Evolutionary conservation across 176 grass and related monocot species (phyloP), one percentile per base, ranked within the genome.

Genomic region (Otatea glauca): DNA sequence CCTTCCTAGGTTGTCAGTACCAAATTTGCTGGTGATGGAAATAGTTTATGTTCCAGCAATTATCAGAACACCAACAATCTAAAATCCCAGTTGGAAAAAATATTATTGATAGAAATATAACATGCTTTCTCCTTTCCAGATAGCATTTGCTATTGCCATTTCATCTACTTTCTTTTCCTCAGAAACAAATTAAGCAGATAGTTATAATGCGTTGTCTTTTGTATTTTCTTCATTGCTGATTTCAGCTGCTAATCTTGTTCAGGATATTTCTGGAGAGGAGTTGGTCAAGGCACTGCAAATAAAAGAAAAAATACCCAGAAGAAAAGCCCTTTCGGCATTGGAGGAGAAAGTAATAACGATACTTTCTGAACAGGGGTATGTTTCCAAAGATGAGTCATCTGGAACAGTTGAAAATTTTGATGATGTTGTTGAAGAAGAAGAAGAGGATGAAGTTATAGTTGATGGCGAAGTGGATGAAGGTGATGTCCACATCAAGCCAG

Each of bases 381-480:
- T 98, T 80, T 82, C 74, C 17, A 94, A 95, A 86, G 93, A 95
- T 70, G 93, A 43, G 70, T 16, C 73, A 78, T 75, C 62, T 47
- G 88, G 51, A 74, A 32, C 29, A 34, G 53, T 78, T 67, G 96
- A 92, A 94, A 89, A 15, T 69, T 85, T 92, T 80, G 84, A 59
- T 53, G 91, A 90, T 92, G 65, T 88, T 47, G 83, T 85, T 39
- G 91, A 87, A 82, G 91, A 92, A 21, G 93, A 93, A 75, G 93
- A 98, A 55, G 96, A 95, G 85, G 96, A 98, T 53, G 96, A 94
- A 74, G 76, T 90, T 55, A 81, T 90, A 85, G 89, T 89, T 43
- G 96, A 98, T 90, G 96, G 96, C 83, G 92, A 95, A 89, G 92
- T 98, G 83, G 96, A 98, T 85, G 93, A 98, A 92, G 96, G 96